These are phyloP conservation scores for Telopea speciosissima DNA, from an alignment of 177 flowering plant species.

Conservation along the genomic window DNA sequence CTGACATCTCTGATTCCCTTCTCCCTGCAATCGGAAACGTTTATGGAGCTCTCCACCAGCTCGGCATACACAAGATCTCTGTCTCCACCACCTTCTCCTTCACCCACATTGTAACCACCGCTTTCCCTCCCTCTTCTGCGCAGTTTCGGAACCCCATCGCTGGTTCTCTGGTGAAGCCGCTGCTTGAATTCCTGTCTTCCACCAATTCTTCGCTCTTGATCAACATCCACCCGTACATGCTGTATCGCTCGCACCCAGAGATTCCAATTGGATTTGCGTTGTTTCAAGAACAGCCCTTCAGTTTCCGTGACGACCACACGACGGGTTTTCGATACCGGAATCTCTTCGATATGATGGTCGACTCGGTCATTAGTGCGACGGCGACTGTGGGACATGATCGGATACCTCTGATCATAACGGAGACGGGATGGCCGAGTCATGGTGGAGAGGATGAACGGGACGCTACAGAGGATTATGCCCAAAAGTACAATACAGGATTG, in stretches of 20 bases:
- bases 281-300: slow-evolving; percentile 55
- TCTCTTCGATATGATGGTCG: slow-evolving; percentile 80
- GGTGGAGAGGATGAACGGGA: slow-evolving; percentile 35
- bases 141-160: slow-evolving; percentile 39
- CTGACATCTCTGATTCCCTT: slow-evolving; percentile 30
- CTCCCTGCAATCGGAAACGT: slow-evolving; percentile 62
- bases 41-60: slow-evolving; percentile 34
- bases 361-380: slow-evolving; percentile 54
- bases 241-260: slow-evolving; percentile 39
- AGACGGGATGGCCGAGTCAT: slow-evolving; percentile 83
- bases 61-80: slow-evolving; percentile 48
- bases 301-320: slow-evolving; percentile 52
- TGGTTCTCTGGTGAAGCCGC: slow-evolving; percentile 35
- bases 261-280: slow-evolving; percentile 69
- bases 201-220: slow-evolving; percentile 70
- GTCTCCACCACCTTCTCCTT: slow-evolving; percentile 81
- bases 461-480: slow-evolving; percentile 41
- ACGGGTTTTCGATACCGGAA: slow-evolving; percentile 75
- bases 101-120: slow-evolving; percentile 34
- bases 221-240: slow-evolving; percentile 59
- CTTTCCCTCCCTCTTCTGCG: slow-evolving; percentile 77
- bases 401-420: slow-evolving; percentile 61
- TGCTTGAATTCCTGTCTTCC: slow-evolving; percentile 51
- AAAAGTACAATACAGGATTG: slow-evolving; percentile 56
- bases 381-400: slow-evolving; percentile 57